A percentile compares a stretch with the other conserved stretches of the same genome.
Conservation (phyloP, 1,139 yeast genomes). For the Hyphopichia pseudoburtonii region DNA sequence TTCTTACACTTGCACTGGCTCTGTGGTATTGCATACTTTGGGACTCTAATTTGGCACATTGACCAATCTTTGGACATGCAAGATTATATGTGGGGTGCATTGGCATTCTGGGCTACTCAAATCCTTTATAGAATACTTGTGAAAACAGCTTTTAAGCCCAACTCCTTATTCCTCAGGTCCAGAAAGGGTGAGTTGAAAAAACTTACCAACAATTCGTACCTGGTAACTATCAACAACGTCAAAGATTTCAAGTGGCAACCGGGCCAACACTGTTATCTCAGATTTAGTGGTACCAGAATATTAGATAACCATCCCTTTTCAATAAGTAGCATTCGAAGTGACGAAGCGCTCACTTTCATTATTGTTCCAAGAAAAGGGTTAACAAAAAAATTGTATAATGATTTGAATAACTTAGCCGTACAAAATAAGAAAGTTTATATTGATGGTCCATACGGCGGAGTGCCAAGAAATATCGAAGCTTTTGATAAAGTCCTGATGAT, state of each 20-base stretch:
- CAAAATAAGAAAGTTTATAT: slow-evolving; percentile 37
- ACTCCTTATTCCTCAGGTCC: slow-evolving; percentile 43
- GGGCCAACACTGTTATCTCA: slow-evolving; percentile 60
- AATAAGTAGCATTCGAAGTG: slow-evolving; percentile 37
- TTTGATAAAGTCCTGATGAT: slow-evolving; percentile 49
- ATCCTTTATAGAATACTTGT: slow-evolving; percentile 48
- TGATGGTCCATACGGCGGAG: slow-evolving; percentile 70
- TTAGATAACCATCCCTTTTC: slow-evolving; percentile 67
- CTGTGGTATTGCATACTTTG: slow-evolving; percentile 54
- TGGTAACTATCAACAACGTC: slow-evolving; percentile 40
- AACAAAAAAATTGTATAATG: slow-evolving; percentile 33
- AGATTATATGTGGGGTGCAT: slow-evolving; percentile 54
- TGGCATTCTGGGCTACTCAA: slow-evolving; percentile 58
- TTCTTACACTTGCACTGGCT: slow-evolving; percentile 63
- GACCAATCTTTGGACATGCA: slow-evolving; percentile 37
- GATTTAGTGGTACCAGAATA: slow-evolving; percentile 46
- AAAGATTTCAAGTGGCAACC: slow-evolving; percentile 51
- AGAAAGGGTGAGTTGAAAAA: slow-evolving; percentile 40
- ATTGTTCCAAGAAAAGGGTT: slow-evolving; percentile 54
- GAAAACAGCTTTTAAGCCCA: slow-evolving; percentile 53
- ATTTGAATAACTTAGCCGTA: slow-evolving; percentile 24
- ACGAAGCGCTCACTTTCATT: slow-evolving; percentile 42
- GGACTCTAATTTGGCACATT: slow-evolving; percentile 53
- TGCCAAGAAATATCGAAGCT: slow-evolving; percentile 46
- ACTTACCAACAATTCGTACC: slow-evolving; percentile 35